Evolutionary conservation across 2,329 filamentous ascomycete genomes (phyloP), one percentile per base, ranked within the genome.

Genomic region (Apiospora malaysiana): DNA sequence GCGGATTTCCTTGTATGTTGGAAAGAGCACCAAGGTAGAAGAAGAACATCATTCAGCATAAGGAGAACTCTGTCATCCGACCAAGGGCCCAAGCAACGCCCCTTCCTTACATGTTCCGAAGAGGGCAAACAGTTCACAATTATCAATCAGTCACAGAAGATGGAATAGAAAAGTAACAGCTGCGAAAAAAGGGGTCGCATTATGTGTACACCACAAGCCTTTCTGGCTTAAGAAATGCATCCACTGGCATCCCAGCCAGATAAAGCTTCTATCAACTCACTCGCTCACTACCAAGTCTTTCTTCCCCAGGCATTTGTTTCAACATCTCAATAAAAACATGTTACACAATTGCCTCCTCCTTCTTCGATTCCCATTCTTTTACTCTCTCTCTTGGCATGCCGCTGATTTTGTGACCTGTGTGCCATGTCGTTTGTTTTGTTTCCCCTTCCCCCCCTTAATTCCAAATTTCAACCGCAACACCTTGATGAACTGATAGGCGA

Each of bases 151-250:
- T 23, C 56, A 40, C 56, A 14, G 56, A 63, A 37, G 6, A n/a
- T 12, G 21, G 21, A 4, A 63, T 9, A 63, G 2, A 63, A 8
- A 63, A 14, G 32, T 40, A 10, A 63, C 2, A 9, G 1, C 40
- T 37, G 56, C 27, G 32, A 63, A 63, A 63, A 63, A 63, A 63
- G 56, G 56, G 56, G 56, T 63, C 32, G 56, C 56, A 63, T 63
- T 63, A 63, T 40, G 56, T 63, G 40, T 63, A 63, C 56, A 63
- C 56, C 4, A 63, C 32, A 63, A 63, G 56, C 56, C 18, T n/a
- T 32, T 18, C 27, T 21, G 32, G 32, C n/a, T 40, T 23, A 32
- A 6, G 56, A 63, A 63, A 32, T 21, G 56, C 32, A 40, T 40
- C 18, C n/a, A 12, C n/a, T 40, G 56, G 56, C 56, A 63, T 10